Conservation (phyloP, 495 filamentous ascomycete species). For the Astrocystis sublimbata region DNA sequence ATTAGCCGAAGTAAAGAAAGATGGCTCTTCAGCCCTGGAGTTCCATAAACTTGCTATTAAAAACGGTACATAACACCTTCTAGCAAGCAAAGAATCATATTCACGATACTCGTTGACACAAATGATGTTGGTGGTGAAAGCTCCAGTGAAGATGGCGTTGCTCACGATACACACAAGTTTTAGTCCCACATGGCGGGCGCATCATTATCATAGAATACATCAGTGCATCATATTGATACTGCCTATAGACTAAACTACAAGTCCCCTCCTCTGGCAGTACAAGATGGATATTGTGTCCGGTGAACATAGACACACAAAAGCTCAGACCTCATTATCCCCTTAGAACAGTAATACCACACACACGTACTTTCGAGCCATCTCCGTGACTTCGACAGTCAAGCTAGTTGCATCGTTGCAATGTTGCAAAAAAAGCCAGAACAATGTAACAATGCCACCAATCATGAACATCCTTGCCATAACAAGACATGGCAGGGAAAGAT, state of each 20-base stretch:
- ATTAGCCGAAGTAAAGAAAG: background rate
- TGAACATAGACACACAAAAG: constrained; percentile 26
- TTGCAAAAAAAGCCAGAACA: constrained; percentile 24
- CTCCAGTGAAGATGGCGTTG: background rate
- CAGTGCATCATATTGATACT: constrained; percentile 28
- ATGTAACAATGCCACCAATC: constrained; percentile 22
- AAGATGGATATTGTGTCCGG: constrained; percentile 29
- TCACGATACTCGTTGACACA: background rate
- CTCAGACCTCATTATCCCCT: constrained; percentile 24
- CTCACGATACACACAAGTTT: background rate
- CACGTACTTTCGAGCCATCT: constrained; percentile 28
- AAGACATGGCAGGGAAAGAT: constrained; percentile 22
- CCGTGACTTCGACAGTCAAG: constrained; percentile 23
- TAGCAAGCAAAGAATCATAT: background rate
- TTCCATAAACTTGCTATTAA: constrained; percentile 22
- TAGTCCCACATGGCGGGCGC: background rate
- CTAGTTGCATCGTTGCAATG: constrained; percentile 21
- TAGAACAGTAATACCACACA: constrained; percentile 26
- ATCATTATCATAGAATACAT: constrained; percentile 10
- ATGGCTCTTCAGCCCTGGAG: constrained; percentile 1
- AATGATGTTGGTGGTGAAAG: background rate
- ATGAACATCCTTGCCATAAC: constrained; percentile 20
- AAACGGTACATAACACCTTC: constrained; percentile 18
- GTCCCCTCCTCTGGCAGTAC: constrained; percentile 19
- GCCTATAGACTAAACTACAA: constrained; percentile 28